Base-by-base conservation (phyloP, 2,329 filamentous ascomycete species). In the Penicillium rolfsii region DNA sequence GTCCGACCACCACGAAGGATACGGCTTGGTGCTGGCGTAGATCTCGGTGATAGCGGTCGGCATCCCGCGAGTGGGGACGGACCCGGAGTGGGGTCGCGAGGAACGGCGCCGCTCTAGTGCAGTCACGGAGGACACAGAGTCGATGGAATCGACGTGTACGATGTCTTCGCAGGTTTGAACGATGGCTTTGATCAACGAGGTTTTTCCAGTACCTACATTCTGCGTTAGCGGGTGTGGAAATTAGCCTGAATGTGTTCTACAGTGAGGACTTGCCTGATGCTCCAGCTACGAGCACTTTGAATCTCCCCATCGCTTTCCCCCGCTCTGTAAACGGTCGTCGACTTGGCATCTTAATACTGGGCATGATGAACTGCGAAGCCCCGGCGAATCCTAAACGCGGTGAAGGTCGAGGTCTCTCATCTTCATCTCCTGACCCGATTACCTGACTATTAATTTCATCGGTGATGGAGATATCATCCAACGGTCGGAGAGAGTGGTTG, bases 361-460 rank as follows among this genome's bases (percentile, higher is more conserved):
- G 95, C 95, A 99, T 99, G 62, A 99, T 91, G n/a, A 99, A 84
- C 76, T 98, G 93, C n/a, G 80, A 79, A 12, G 79, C 70, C 71
- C 79, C 76, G 61, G 78, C 76, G 30, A 72, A 70, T 3, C 62
- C 67, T 35, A 75, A 57, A 52, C 71, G 70, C 9, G 70, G 69
- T 8, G 74, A 73, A 7, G 64, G 67, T 9, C 61, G 57, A 12
- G 61, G 54, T 19, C 73, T 72, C 38, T 80, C 82, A 73, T 85
- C 88, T 71, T 86, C 80, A 67, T 88, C 80, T 64, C 83, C 79
- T 70, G 83, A 87, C 16, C 76, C 79, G 16, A 87, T 73, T 3
- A 80, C 83, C 67, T 87, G 85, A 64, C 83, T 87, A 30, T 77
- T 79, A 52, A 77, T 77, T 41, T 87, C 86, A 64, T 87, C 84